Base-by-base conservation (phyloP, 371 early-diverging fungal genomes). In the Rhizopus sp. region DNA sequence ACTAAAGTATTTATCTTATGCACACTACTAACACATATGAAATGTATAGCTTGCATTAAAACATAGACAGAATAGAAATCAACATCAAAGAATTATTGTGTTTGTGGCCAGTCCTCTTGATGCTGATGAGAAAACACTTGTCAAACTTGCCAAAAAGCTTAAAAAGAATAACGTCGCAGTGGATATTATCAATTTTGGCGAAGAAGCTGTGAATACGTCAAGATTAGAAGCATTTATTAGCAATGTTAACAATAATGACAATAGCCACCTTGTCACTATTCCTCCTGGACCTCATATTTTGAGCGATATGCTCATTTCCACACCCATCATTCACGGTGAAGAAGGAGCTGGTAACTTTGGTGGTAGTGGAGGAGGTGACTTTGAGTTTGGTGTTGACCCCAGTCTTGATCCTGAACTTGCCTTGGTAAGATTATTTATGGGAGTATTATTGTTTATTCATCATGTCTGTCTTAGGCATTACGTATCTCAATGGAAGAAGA, bases 401-500 rank as follows among this genome's bases (percentile, higher is more conserved):
- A 90, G 83, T 57, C 75, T 96, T 63, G 98, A 98, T 63, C 98
- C 98, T 8, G 98, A 98, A 74, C 73, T 98, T 42, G 98, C 97
- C 0, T 69, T 98, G 80, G 90, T 89, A 74, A 59, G 58, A 48
- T 29, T n/a, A 17, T 9, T 9, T 23, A 23, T 23, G 23, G 23
- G 23, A 23, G 23, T 23, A 23, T 23, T 23, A 23, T 23, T 23
- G 23, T 23, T 23, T 23, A 23, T 23, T 23, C 23, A 23, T 23
- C 23, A 23, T 29, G 5, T 29, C 29, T 8, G 48, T 15, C 29
- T 15, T 66, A 88, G 87, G 97, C 97, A 0, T 73, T 98, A 50
- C 89, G 94, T 63, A 94, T 98, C 73, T 98, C 98, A 33, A 68
- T 98, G 74, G 97, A 96, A 72, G 98, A 98, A 72, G 98, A 97